Conservation (phyloP, 257 asterid species). For the Jaltomata sinuosa region DNA sequence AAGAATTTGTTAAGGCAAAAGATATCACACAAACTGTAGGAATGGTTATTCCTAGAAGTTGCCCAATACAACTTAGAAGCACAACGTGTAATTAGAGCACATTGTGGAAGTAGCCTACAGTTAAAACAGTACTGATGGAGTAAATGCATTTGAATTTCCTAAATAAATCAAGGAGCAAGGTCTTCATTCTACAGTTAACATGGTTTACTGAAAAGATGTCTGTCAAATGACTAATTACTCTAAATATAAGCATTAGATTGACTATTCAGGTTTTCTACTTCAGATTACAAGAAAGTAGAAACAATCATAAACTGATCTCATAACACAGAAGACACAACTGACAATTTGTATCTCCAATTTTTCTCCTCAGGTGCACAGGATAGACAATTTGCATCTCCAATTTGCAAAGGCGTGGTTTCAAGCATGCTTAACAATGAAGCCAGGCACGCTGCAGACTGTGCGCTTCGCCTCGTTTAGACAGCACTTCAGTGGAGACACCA, state of each 20-base stretch:
- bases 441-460: not conserved
- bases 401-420: not conserved
- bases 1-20: not conserved
- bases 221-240: not conserved
- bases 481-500: not conserved
- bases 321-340: not conserved
- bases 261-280: not conserved
- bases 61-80: not conserved
- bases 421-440: not conserved
- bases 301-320: not conserved
- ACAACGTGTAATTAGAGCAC: not conserved
- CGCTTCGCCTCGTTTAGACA: not conserved
- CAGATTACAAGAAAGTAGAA: not conserved
- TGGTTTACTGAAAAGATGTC: not conserved
- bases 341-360: not conserved
- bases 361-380: not conserved
- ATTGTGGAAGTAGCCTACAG: not conserved
- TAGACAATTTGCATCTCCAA: no score
- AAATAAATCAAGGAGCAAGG: not conserved
- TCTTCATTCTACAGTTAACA: not conserved
- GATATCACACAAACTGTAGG: not conserved
- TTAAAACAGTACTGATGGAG: not conserved
- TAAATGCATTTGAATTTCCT: not conserved
- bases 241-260: not conserved
- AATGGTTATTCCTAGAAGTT: not conserved